A percentile compares a stretch with the other conserved stretches of the same genome.
Conservation (phyloP, 2,329 filamentous ascomycete genomes). For the Ramichloridium luteum region DNA sequence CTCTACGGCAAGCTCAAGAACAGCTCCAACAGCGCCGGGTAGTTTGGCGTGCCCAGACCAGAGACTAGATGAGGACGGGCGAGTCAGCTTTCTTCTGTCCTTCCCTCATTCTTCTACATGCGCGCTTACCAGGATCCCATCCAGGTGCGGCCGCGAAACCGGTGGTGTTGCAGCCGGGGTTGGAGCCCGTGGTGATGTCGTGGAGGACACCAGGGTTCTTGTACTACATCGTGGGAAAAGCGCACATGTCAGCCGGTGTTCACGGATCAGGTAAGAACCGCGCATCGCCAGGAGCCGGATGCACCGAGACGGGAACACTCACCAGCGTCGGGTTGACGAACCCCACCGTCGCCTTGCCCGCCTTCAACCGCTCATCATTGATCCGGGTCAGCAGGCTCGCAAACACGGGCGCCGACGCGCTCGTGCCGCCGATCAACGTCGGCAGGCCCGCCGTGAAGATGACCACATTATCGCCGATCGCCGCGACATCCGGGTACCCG, state of each 20-base stretch:
- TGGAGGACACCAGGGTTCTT: conserved; percentile 26
- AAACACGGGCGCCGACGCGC: conserved; percentile 17
- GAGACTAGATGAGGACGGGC: too few relatives aligned
- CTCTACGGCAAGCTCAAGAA: conserved; percentile 8
- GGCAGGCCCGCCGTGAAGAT: conserved; percentile 12
- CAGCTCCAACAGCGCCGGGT: conserved; percentile 12
- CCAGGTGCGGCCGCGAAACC: conserved; percentile 17
- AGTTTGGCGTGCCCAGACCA: conserved; percentile 14
- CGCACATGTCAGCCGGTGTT: too few relatives aligned
- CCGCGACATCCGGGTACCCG: conserved; percentile 33
- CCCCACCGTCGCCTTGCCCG: conserved; percentile 18
- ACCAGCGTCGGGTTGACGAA: conserved; percentile 20
- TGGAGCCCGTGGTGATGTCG: conserved; percentile 26
- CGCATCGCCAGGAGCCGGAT: too few relatives aligned
- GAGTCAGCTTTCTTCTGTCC: too few relatives aligned
- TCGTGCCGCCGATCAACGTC: conserved; percentile 19
- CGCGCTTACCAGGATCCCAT: conserved; percentile 24
- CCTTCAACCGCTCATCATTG: conserved; percentile 19
- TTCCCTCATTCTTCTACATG: too few relatives aligned
- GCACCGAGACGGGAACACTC: not conserved
- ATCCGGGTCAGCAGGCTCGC: conserved; percentile 18
- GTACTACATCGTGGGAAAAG: too few relatives aligned
- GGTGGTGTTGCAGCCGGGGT: conserved; percentile 22
- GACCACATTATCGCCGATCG: conserved; percentile 20
- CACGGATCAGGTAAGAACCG: too few relatives aligned